A percentile compares a stretch with the other conserved stretches of the same genome.
These are phyloP conservation scores for Jaapia argillacea DNA, from an alignment of 768 basidiomycete species.

Conservation along the genomic window DNA sequence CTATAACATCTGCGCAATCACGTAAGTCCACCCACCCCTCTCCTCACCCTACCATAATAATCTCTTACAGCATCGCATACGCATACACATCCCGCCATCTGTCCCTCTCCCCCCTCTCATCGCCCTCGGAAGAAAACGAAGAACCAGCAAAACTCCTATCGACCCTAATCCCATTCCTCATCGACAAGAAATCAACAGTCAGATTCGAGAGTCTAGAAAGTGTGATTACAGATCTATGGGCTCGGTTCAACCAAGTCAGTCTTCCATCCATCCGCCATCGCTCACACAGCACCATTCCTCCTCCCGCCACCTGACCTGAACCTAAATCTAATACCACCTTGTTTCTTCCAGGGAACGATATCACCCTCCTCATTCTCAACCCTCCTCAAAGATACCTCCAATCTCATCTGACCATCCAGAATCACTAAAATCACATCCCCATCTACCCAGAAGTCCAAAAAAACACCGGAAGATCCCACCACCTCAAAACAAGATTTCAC, in stretches of 20 bases:
- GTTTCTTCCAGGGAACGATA: constrained; percentile 35
- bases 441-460: no score
- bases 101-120: constrained; percentile 45
- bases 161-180: constrained; percentile 53
- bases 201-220: constrained; percentile 39
- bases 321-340: constrained; percentile 63
- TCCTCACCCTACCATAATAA: neutral
- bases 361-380: constrained; percentile 34
- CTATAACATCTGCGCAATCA: constrained; percentile 61
- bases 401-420: constrained; percentile 38
- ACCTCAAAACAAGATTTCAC: no score
- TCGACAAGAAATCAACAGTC: constrained; percentile 47
- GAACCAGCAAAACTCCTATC: constrained; percentile 41
- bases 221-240: constrained; percentile 56
- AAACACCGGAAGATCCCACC: no score
- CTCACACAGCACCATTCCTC: constrained; percentile 35
- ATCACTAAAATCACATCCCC: constrained; percentile 12
- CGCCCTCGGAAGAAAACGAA: constrained; percentile 29
- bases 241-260: constrained; percentile 47
- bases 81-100: constrained; percentile 56
- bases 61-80: constrained; percentile 48
- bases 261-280: no score
- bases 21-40: constrained; percentile 33
- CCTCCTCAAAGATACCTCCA: constrained; percentile 45
- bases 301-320: constrained; percentile 39